Evolutionary conservation across 306 rosid species (phyloP), one percentile per base, ranked within the genome.

Genomic region (apple (Malus domestica)): DNA sequence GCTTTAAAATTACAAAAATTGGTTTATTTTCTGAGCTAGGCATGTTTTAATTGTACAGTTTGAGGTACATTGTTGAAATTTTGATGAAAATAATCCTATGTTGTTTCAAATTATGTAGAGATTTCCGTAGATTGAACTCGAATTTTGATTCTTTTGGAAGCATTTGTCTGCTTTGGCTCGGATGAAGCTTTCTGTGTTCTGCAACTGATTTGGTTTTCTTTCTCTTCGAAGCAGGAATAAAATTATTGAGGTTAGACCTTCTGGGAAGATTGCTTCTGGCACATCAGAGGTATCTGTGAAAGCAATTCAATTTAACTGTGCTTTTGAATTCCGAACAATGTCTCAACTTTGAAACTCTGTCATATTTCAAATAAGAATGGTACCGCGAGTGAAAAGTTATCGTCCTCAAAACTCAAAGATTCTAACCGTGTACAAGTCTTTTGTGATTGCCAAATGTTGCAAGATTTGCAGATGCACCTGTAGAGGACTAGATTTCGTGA

Each of bases 231-330:
- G 82, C 96, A 95, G 98, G 93, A 92, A 88, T 67, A 89, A 87
- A 91, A 88, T 74, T 10, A 20, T 83, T 62, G 93, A 88, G 73
- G 84, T 95, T 71, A 87, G 82, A 80, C 72, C 98, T 83, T 79
- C 98, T 23, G 96, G 98, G 79, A 95, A 88, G 91, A 93, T 92
- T 61, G 84, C 80, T 88, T 78, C 87, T 46, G 97, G 97, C 69
- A 89, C 88, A 79, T 83, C 92, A 23, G 96, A 95, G 98, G 98
- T 95, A 89, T 67, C 66, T 15, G 45, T 27, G 7, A 35, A 33
- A 61, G 76, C 60, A 42, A 82, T 76, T 44, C 27, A 54, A 44
- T 32, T 70, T 23, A 20, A 20, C 13, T 12, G 22, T 67, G 45
- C 44, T 72, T 69, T 79, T 66, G 1, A 18, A 1, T 61, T 27